phyloP scores from a whole-genome alignment of 208 protist genomes.

The Naegleria fowleri region DNA sequence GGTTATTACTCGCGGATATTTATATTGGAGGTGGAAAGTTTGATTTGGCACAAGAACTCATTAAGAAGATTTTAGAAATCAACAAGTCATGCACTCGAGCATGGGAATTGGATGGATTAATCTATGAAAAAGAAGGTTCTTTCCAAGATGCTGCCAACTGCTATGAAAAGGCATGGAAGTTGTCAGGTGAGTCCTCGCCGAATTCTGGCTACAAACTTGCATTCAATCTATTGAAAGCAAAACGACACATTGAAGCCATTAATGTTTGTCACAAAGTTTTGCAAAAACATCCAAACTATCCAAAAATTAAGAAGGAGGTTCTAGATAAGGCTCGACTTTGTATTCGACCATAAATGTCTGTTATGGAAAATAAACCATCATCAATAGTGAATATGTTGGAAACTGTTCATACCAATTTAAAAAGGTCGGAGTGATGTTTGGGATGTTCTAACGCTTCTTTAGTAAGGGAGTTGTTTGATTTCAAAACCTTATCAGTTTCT shows the following conservation, averaged over 20 bases:
- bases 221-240: slow-evolving; percentile 90
- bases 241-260: slow-evolving; percentile 79
- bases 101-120: slow-evolving; percentile 73
- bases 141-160: slow-evolving; percentile 77
- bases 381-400: no score
- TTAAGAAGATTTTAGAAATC: slow-evolving; percentile 26
- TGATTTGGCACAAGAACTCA: slow-evolving; percentile 61
- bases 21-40: slow-evolving; percentile 65
- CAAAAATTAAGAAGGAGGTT: slow-evolving; percentile 80
- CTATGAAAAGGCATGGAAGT: slow-evolving; percentile 84
- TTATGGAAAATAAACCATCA: no score
- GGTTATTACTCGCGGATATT: slow-evolving; percentile 74
- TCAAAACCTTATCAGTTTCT: no score
- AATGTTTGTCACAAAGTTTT: slow-evolving; percentile 84
- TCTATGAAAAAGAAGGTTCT: slow-evolving; percentile 73
- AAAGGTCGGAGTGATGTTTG: no score
- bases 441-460: no score
- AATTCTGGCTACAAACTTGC: slow-evolving; percentile 87
- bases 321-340: slow-evolving; percentile 66
- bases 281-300: slow-evolving; percentile 69
- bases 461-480: no score
- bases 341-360: not conserved
- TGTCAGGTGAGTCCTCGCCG: slow-evolving; percentile 69
- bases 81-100: slow-evolving; percentile 69
- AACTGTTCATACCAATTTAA: no score